Evolutionary conservation across 352 stramenopile species (phyloP).

Genomic region (Peronospora belbahrii): DNA sequence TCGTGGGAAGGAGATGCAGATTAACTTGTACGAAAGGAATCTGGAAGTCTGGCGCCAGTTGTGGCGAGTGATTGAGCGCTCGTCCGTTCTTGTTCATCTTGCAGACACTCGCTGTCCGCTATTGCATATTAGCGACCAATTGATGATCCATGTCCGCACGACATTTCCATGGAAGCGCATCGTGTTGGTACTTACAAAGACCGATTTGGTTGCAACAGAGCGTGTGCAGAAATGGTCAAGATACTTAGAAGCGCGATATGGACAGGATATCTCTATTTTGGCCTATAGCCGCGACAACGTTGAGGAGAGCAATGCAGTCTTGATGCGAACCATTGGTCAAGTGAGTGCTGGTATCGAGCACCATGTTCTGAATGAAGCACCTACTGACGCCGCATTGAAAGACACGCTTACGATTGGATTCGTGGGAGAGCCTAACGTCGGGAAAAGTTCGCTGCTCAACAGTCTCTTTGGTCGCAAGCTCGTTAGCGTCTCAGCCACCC

Average conservation of each 20-base stretch:
- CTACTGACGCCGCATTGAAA: conserved; percentile 82
- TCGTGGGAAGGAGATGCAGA: conserved; percentile 15
- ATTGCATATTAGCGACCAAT: conserved; percentile 59
- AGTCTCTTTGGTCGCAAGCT: conserved; percentile 69
- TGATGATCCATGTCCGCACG: conserved; percentile 43
- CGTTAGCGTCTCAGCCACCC: conserved; percentile 70
- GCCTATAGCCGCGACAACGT: conserved; percentile 60
- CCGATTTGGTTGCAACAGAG: conserved; percentile 89
- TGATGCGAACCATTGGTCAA: conserved; percentile 39
- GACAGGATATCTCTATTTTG: conserved; percentile 81
- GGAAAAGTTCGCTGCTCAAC: conserved; percentile 94
- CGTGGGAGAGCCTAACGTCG: conserved; percentile 96
- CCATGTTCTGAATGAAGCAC: not conserved
- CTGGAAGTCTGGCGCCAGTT: conserved; percentile 78
- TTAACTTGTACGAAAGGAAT: conserved; percentile 77
- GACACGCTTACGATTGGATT: conserved; percentile 90
- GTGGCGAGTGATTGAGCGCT: conserved; percentile 75
- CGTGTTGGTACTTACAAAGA: conserved; percentile 99
- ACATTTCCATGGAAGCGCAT: conserved; percentile 82
- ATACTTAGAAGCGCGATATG: conserved; percentile 79
- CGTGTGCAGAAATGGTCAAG: conserved; percentile 90
- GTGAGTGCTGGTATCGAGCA: conserved; percentile 25
- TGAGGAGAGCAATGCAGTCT: conserved; percentile 36
- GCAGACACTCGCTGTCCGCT: conserved; percentile 63
- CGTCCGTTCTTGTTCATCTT: conserved; percentile 68